Evolutionary conservation across 371 early-diverging fungal species (phyloP).

Genomic region (Apophysomyces sp.): DNA sequence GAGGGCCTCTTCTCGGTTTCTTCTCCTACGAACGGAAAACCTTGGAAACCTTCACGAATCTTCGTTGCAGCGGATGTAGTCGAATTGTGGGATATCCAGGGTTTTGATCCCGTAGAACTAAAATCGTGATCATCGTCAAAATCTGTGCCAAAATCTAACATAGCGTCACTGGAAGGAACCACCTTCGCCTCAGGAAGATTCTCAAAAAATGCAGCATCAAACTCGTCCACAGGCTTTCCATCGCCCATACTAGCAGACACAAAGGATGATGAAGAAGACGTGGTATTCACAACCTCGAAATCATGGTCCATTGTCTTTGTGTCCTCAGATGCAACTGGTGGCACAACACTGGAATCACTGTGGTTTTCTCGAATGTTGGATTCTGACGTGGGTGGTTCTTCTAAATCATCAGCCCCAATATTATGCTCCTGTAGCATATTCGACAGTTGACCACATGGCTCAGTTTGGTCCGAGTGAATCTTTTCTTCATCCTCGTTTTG

Average conservation of each 20-base stretch:
- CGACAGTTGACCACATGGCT: no score
- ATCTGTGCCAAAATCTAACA: neutral
- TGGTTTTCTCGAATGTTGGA: neutral
- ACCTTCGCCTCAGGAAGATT: conserved; percentile 3
- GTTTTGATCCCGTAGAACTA: neutral
- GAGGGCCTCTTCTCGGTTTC: neutral
- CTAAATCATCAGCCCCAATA: neutral
- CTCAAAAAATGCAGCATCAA: conserved; percentile 8
- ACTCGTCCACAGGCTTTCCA: neutral
- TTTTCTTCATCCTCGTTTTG: no score
- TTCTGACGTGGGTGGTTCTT: neutral
- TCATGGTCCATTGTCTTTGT: neutral
- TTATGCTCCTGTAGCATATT: no score
- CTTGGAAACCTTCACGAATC: neutral
- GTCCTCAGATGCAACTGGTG: neutral
- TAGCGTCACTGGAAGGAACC: neutral
- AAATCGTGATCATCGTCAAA: conserved; percentile 3
- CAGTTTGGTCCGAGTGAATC: no score
- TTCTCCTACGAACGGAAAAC: neutral
- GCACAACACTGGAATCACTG: neutral
- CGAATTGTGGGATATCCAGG: neutral
- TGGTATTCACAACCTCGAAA: conserved; percentile 7
- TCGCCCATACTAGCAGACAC: conserved; percentile 6
- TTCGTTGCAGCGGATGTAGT: neutral
- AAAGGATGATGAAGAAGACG: conserved; percentile 3